phyloP scores from a whole-genome alignment of 1,139 yeast genomes.

The Candida neerlandica region DNA sequence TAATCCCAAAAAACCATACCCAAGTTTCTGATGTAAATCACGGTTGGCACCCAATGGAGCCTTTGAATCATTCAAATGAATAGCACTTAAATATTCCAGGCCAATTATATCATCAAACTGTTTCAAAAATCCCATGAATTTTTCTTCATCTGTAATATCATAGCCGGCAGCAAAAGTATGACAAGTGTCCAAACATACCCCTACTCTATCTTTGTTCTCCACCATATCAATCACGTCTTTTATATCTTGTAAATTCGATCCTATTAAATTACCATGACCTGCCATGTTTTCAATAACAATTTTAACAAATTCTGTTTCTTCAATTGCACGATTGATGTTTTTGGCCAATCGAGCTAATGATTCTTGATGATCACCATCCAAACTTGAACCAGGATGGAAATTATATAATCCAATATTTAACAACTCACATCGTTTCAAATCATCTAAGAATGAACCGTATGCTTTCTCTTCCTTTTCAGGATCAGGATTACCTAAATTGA shows the following conservation, averaged over 20 bases:
- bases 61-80: conserved; percentile 92
- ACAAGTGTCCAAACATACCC: conserved; percentile 95
- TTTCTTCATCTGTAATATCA: conserved; percentile 63
- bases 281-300: conserved; percentile 97
- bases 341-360: conserved; percentile 72
- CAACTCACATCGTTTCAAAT: conserved; percentile 80
- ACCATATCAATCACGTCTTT: conserved; percentile 72
- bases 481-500: conserved; percentile 91
- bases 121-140: conserved; percentile 68
- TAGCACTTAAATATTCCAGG: conserved; percentile 68
- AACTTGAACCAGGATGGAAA: conserved; percentile 92
- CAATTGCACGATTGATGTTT: conserved; percentile 77
- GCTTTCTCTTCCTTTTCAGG: conserved; percentile 76
- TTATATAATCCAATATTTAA: conserved; percentile 85
- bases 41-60: conserved; percentile 90
- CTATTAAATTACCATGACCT: conserved; percentile 91
- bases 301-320: conserved; percentile 73
- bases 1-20: conserved; percentile 85
- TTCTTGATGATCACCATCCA: conserved; percentile 67
- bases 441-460: conserved; percentile 80
- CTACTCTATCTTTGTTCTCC: conserved; percentile 77
- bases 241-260: conserved; percentile 78
- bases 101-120: conserved; percentile 77
- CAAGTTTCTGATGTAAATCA: conserved; percentile 89
- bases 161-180: conserved; percentile 97